These are phyloP conservation scores for Allium fistulosum DNA, from an alignment of 106 monocot genomes.

Conservation along the genomic window DNA sequence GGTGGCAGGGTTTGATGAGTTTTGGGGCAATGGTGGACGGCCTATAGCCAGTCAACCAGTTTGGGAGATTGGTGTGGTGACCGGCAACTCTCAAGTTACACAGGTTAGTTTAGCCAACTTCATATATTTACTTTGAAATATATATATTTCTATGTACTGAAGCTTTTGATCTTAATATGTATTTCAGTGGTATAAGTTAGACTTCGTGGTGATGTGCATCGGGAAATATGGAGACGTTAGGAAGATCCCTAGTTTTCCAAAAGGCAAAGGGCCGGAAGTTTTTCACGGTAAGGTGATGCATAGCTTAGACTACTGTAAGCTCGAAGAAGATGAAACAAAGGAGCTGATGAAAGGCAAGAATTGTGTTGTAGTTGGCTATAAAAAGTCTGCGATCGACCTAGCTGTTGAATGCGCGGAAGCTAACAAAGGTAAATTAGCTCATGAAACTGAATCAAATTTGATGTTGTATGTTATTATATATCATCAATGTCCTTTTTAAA, in stretches of 20 bases:
- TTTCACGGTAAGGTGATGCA: slow-evolving; percentile 81
- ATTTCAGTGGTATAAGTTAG: slow-evolving; percentile 65
- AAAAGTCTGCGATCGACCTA: slow-evolving; percentile 84
- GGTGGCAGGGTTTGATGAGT: slow-evolving; percentile 32
- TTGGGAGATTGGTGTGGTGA: slow-evolving; percentile 67
- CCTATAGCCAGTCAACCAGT: slow-evolving; percentile 38
- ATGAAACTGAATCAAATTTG: neutral
- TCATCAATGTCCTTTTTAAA: neutral
- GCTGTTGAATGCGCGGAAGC: slow-evolving; percentile 73
- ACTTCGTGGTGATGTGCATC: slow-evolving; percentile 86
- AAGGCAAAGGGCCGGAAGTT: slow-evolving; percentile 49
- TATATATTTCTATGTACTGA: neutral
- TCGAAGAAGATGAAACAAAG: slow-evolving; percentile 28
- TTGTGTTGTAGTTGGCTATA: slow-evolving; percentile 76
- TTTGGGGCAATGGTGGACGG: slow-evolving; percentile 34
- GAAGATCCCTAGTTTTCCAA: slow-evolving; percentile 49
- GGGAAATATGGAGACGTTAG: slow-evolving; percentile 83
- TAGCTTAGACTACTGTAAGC: slow-evolving; percentile 74
- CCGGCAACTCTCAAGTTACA: slow-evolving; percentile 24
- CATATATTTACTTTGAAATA: neutral
- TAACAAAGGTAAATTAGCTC: slow-evolving; percentile 47
- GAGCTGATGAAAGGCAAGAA: slow-evolving; percentile 73
- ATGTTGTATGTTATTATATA: neutral
- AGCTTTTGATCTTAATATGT: no score
- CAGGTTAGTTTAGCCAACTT: slow-evolving; percentile 19